Percentiles rank a stretch among this genome's conserved stretches.
Evolutionary conservation across 805 yeast species (phyloP).

Genomic region (Nakazawaea anatomiae): DNA sequence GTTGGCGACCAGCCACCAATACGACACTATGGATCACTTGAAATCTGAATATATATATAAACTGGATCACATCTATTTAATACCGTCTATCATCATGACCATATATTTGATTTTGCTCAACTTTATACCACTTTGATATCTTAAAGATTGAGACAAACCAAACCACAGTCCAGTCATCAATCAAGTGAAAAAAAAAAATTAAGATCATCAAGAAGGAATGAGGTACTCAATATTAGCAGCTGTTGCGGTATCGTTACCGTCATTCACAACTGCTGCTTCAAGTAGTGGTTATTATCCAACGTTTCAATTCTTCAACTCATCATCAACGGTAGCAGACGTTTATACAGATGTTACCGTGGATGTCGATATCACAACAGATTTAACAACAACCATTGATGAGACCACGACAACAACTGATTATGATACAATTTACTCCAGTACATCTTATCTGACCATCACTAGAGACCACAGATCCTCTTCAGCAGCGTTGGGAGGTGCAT

Average conservation of each 20-base stretch:
- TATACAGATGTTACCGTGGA: conserved; percentile 7
- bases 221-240: conserved; percentile 1
- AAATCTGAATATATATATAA: no score
- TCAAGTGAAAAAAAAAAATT: no score
- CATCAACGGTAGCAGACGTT: neutral
- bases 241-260: conserved; percentile 3
- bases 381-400: conserved; percentile 6
- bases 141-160: neutral
- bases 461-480: conserved; percentile 6
- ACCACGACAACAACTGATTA: conserved; percentile 8
- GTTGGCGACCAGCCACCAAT: neutral
- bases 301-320: neutral
- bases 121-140: neutral
- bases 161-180: no score
- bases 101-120: neutral
- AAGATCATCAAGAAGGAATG: neutral
- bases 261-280: conserved; percentile 1
- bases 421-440: conserved; percentile 6
- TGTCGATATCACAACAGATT: neutral
- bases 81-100: neutral
- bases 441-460: conserved; percentile 4
- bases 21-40: no score
- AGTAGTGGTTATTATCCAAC: neutral
- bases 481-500: neutral
- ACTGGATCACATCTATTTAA: neutral